Base-by-base conservation (phyloP, 2,329 filamentous ascomycete genomes). In the Neonectria faginata region DNA sequence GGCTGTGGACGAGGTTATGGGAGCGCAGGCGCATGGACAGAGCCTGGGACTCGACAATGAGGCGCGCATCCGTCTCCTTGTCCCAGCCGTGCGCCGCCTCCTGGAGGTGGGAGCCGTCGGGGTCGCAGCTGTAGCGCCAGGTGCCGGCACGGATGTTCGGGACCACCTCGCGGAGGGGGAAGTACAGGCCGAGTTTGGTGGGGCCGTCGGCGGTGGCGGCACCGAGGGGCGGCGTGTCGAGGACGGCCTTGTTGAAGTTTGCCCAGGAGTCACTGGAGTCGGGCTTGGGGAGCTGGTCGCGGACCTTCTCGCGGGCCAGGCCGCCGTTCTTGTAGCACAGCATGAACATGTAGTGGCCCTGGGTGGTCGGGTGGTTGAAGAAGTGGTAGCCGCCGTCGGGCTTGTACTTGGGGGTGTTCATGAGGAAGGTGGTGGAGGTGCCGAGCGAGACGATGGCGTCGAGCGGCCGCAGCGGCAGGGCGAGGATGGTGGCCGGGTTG, bases 301-400 rank as follows among this genome's bases (percentile, higher is more conserved):
- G 91, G 67, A 98, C 88, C 73, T 92, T 90, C 78, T 99, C 96
- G 48, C 96, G 91, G 2, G 96, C 95, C 1, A 98, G 88, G 2
- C 94, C 94, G 71, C 96, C 96, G 80, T 99, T 99, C 82, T 98
- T 98, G 85, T 98, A 99, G 85, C 96, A 99, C 39, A 99, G 89
- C 96, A 99, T 99, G 81, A 99, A 98, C 96, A 99, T 98, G 86
- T 97, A 97, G 65, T 97, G 87, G 1, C 92, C 93, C 0, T 90
- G 83, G 1, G 93, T 97, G 48, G 94, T 96, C 1, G 96, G 96
- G 79, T 98, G 94, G 83, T 97, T 97, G 88, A 98, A 97, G 85
- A 98, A 97, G 83, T 99, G 96, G 76, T 97, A 97, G 7, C 92
- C 88, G 3, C 93, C 92, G 75, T 97, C 91, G 2, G 96, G 93